A percentile compares a stretch with the other conserved stretches of the same genome.
Evolutionary conservation across 495 filamentous ascomycete genomes (phyloP).

Genomic region (Tuber calosporum): DNA sequence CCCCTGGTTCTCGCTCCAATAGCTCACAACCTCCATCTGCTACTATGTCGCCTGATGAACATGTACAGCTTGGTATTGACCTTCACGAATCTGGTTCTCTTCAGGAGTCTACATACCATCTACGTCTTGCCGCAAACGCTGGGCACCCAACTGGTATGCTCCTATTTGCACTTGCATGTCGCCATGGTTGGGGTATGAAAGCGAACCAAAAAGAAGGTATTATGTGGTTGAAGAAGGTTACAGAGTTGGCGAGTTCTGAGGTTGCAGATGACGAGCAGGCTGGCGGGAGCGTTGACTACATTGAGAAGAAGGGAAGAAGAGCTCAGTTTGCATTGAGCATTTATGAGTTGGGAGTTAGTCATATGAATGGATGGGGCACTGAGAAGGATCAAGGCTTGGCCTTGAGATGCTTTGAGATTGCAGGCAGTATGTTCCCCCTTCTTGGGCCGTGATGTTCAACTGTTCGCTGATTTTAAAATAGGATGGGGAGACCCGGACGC

Average conservation of each 20-base stretch:
- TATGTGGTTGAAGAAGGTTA: conserved; percentile 81
- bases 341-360: conserved; percentile 92
- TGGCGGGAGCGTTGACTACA: conserved; percentile 55
- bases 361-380: conserved; percentile 97
- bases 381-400: conserved; percentile 84
- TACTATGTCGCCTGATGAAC: conserved; percentile 70
- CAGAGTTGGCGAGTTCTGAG: conserved; percentile 73
- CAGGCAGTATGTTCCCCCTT: conserved; percentile 57
- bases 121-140: conserved; percentile 78
- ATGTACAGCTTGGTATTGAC: conserved; percentile 78
- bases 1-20: conserved; percentile 11
- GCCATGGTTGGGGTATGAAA: conserved; percentile 98
- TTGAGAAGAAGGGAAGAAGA: conserved; percentile 67
- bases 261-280: conserved; percentile 74
- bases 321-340: conserved; percentile 91
- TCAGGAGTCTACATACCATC: conserved; percentile 89
- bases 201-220: conserved; percentile 83
- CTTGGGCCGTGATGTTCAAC: background rate
- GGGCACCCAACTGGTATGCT: conserved; percentile 90
- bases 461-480: conserved; percentile 37
- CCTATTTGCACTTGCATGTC: conserved; percentile 86
- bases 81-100: conserved; percentile 77
- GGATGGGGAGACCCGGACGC: conserved; percentile 95
- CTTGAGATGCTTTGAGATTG: conserved; percentile 90
- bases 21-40: conserved; percentile 43